These are phyloP conservation scores for Trichoderma koningiopsis DNA, from an alignment of 2,329 filamentous ascomycete species.

Conservation along the genomic window DNA sequence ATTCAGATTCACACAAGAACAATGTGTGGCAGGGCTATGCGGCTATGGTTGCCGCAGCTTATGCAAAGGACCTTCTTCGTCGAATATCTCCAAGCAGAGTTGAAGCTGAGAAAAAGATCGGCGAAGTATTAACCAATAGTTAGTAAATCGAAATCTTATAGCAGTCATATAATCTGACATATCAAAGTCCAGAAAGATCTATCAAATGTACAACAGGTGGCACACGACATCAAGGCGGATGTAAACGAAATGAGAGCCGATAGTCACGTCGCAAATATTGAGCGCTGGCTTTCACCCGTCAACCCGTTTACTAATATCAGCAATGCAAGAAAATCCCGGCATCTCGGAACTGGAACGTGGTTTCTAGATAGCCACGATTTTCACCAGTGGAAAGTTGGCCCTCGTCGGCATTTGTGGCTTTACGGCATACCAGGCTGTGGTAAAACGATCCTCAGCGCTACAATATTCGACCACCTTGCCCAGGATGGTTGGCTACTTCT, in stretches of 20 bases:
- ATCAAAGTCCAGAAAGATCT: neutral
- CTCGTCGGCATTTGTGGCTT: neutral
- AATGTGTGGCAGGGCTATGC: neutral
- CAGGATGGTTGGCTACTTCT: neutral
- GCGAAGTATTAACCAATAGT: neutral
- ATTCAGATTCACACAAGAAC: neutral
- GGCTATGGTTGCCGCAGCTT: neutral
- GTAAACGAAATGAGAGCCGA: neutral
- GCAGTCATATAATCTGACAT: constrained; percentile 30
- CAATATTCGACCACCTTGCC: neutral
- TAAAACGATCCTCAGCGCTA: neutral
- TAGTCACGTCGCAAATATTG: neutral
- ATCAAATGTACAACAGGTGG: neutral
- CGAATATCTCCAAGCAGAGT: neutral
- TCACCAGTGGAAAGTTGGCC: neutral
- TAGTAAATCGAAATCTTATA: constrained; percentile 31
- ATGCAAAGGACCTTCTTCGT: neutral
- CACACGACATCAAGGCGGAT: neutral
- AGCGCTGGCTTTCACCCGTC: neutral
- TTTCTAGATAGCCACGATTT: neutral
- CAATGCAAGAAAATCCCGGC: neutral
- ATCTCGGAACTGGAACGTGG: neutral
- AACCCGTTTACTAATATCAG: neutral
- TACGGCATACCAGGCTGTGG: neutral
- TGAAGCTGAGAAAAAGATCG: neutral